Evolutionary conservation across 2,329 filamentous ascomycete species (phyloP).

Genomic region (Beauveria sp.): DNA sequence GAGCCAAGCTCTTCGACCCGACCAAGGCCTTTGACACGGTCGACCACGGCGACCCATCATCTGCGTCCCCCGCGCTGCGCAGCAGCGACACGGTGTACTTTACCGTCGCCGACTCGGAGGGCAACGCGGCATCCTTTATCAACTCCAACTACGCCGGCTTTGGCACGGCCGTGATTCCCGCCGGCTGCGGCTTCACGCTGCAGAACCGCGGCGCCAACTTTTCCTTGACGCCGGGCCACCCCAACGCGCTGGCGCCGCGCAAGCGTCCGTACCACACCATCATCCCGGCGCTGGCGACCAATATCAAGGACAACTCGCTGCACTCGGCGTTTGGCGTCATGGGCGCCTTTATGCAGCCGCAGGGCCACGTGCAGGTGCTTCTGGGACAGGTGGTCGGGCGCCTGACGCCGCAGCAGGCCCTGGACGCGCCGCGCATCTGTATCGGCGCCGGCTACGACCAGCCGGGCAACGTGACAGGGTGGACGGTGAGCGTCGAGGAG

Average conservation of each 20-base stretch:
- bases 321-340: conserved; percentile 91
- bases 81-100: conserved; percentile 95
- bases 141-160: conserved; percentile 91
- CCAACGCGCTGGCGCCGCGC: conserved; percentile 69
- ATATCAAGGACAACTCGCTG: conserved; percentile 61
- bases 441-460: conserved; percentile 68
- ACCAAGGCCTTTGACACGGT: conserved; percentile 51
- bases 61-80: conserved; percentile 62
- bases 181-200: conserved; percentile 82
- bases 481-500: conserved; percentile 72
- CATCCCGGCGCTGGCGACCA: conserved; percentile 86
- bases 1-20: conserved; percentile 51
- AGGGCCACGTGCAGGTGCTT: conserved; percentile 89
- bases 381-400: conserved; percentile 81
- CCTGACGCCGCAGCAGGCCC: conserved; percentile 74
- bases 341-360: conserved; percentile 98
- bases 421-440: conserved; percentile 87
- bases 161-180: conserved; percentile 78
- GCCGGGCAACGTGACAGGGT: conserved; percentile 47
- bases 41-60: conserved; percentile 54
- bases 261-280: conserved; percentile 98
- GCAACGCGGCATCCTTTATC: conserved; percentile 93
- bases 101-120: conserved; percentile 67
- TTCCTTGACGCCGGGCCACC: conserved; percentile 60
- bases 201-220: conserved; percentile 93